Evolutionary conservation across 1,139 yeast species (phyloP), one percentile per base, ranked within the genome.

Genomic region (Pichiaceae sp.): DNA sequence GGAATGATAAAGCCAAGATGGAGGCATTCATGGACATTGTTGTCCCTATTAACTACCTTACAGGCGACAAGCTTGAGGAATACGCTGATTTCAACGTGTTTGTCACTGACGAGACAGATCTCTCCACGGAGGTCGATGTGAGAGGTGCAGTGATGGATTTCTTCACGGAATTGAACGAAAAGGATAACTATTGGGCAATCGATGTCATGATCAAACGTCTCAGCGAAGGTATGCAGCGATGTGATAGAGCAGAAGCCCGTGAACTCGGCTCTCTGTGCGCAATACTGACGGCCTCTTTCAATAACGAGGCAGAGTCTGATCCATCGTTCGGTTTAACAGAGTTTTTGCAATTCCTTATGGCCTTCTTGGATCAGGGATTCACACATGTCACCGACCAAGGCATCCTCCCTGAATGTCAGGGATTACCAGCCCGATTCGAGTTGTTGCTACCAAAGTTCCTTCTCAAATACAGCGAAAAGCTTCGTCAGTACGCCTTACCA

Each of bases 71-170:
- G 45, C 41, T 53, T 43, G 52, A 62, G 44, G 40, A 39, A 8
- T 75, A 72, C 63, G 64, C 61, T 1, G 91, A 86, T 51, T 71
- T 77, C 52, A 84, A 85, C 49, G 62, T 58, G 5, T 86, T 74
- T 54, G 82, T 85, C 5, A 72, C 85, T 4, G 81, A 78, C 31
- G 85, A 82, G 40, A 68, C 84, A 1, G 95, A 87, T 1, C 63
- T 84, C 30, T 62, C 72, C 1, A 62, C 70, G 20, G 67, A 61
- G 6, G 58, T 60, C 11, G 56, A 67, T 4, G 68, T 72, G 2
- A 64, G 91, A 41, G 82, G 77, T 38, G 63, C 78, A 0, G 54
- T 74, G 2, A 56, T 60, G 36, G 84, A 77, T 28, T 65, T 68
- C 19, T 45, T 76, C 17, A 54, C 66, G 1, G 79, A 73, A 28